Evolutionary conservation across 2,329 filamentous ascomycete species (phyloP).

Genomic region (Boeremia lycopersici): DNA sequence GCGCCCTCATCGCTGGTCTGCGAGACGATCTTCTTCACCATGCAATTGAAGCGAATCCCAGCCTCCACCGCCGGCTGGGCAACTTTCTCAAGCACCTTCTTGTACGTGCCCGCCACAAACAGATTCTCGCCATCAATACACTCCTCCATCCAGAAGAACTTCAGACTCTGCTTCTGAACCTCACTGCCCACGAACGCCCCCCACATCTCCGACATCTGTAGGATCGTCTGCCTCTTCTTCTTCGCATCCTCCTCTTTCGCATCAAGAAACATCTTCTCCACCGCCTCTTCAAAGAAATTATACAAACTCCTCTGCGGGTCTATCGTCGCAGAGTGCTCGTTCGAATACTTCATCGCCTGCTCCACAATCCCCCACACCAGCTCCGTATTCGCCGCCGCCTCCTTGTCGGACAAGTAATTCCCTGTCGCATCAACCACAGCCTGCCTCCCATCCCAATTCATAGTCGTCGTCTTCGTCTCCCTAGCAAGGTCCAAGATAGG

Average conservation of each 20-base stretch:
- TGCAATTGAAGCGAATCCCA: constrained; percentile 57
- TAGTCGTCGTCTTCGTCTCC: constrained; percentile 61
- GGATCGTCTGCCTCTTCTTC: constrained; percentile 55
- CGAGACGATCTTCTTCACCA: constrained; percentile 53
- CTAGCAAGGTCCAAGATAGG: constrained; percentile 71
- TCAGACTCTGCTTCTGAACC: constrained; percentile 69
- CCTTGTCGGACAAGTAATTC: constrained; percentile 52
- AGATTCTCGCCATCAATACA: constrained; percentile 74
- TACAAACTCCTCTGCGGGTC: constrained; percentile 59
- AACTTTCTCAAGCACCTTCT: constrained; percentile 64
- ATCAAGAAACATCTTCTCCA: constrained; percentile 50
- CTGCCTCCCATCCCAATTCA: constrained; percentile 61
- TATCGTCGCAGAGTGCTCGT: constrained; percentile 61
- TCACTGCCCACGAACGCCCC: constrained; percentile 73
- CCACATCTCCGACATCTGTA: constrained; percentile 69
- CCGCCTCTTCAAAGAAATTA: constrained; percentile 61
- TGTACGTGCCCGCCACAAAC: constrained; percentile 67
- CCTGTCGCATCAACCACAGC: constrained; percentile 65
- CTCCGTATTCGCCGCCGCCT: constrained; percentile 50
- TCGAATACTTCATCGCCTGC: constrained; percentile 70
- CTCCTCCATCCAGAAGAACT: constrained; percentile 80
- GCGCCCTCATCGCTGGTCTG: constrained; percentile 14
- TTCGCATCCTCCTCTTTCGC: constrained; percentile 46
- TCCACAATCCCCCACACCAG: constrained; percentile 72
- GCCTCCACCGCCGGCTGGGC: constrained; percentile 63